Evolutionary conservation across 2,329 filamentous ascomycete species (phyloP), one percentile per base, ranked within the genome.

Genomic region (Lasiodiplodia sp.): DNA sequence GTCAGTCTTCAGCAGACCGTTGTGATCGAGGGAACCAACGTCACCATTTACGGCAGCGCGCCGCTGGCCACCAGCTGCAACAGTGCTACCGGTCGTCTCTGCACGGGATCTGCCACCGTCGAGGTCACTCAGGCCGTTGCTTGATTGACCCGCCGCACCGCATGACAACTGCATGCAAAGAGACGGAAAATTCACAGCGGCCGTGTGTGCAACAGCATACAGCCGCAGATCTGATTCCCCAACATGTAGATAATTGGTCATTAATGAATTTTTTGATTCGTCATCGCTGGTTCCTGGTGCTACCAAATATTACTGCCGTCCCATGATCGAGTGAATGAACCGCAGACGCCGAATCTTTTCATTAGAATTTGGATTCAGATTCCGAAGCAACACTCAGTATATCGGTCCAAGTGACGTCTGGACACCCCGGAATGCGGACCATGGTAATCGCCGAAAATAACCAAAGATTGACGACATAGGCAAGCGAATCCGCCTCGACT

Each of bases 51-150:
- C 6, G 60, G 60, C 4, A 64, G 40, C 37, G 60, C 60, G n/a
- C 60, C 44, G 25, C 47, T 64, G 7, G 16, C 11, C 16, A 28
- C 25, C 28, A 37, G 0, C 5, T 64, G 60, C 60, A 14, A 21
- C 28, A n/a, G 60, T 18, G 28, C 23, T 12, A 64, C 6, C 23
- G 60, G 60, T 21, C 60, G 60, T 31, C n/a, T 31, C 47, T 64
- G 60, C 44, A 52, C 18, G 0, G 60, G 60, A 44, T 64, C 60
- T 16, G 44, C 44, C 28, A 64, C 60, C 4, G 60, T 64, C 7
- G 60, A 64, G 47, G 60, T 64, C 7, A 51, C 60, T 7, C n/a
- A 51, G 44, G 60, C 60, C 18, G n/a, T 52, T 64, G 60, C 47
- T 64, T 64, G 25, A 44, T 51, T 28, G 58, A 18, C 23, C 1